Base-by-base conservation (phyloP, 2,329 filamentous ascomycete species). In the Fusarium decemcellulare region DNA sequence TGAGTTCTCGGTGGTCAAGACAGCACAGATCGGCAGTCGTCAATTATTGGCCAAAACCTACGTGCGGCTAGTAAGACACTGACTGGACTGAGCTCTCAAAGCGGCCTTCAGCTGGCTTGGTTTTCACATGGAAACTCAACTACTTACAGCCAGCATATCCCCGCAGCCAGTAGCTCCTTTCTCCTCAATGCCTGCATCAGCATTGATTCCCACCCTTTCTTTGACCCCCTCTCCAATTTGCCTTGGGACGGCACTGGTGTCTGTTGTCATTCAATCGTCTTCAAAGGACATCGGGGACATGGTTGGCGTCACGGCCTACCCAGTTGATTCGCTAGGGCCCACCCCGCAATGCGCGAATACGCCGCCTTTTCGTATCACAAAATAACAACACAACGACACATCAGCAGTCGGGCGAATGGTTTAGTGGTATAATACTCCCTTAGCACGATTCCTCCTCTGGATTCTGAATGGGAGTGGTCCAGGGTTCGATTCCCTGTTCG, bases 361-460 rank as follows among this genome's bases (percentile, higher is more conserved):
- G 4, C 27, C 27, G 29, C 51, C 55, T 43, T 67, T 52, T 36
- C 54, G 32, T 16, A 14, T 1, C 1, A 2, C 0, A n/a, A 39
- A 5, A 43, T 40, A 63, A 51, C 32, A 67, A 61, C 23, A 23
- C 23, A 23, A 23, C 23, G 5, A 23, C 23, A 23, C 23, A 23
- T 23, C 5, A 23, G 23, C 23, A 59, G 51, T 44, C 34, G 70
- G 72, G 72, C 70, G 72, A 74, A 74, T 74, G 68, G 70, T 72
- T 74, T 74, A 72, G 72, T 73, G 71, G 65, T 71, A 72, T 72
- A 73, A 73, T 73, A 73, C 71, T 73, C 71, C 63, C 67, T 73
- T 73, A 72, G 71, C 71, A 72, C 2, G 5, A 9, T 8, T 34
- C 32, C 3, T 11, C 8, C 3, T 11, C 8, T 11, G 11, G 5